A percentile compares a stretch with the other conserved stretches of the same genome.
Conservation (phyloP, 306 rosid genomes). For the Cicer pinnatifidum region DNA sequence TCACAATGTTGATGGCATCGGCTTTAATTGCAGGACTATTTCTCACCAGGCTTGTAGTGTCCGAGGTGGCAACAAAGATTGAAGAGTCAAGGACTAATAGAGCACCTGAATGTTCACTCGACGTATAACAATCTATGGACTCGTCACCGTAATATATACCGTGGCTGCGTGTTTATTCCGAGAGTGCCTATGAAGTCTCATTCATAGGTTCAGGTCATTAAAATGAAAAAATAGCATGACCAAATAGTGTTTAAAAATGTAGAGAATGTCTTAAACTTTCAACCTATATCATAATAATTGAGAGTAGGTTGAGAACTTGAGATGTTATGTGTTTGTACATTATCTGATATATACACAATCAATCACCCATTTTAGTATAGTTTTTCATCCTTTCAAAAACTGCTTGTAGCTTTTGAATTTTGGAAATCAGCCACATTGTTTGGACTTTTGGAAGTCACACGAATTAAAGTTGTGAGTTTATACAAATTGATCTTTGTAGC, state of each 20-base stretch:
- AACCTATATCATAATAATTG: slow-evolving; percentile 31
- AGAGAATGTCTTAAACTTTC: slow-evolving; percentile 45
- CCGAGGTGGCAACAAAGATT: slow-evolving; percentile 78
- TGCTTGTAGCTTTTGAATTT: slow-evolving; percentile 36
- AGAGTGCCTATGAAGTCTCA: slow-evolving; percentile 39
- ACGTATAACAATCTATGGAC: slow-evolving; percentile 47
- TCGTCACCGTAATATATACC: not conserved
- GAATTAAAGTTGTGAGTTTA: slow-evolving; percentile 36
- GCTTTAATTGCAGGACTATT: slow-evolving; percentile 90
- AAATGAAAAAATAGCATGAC: slow-evolving; percentile 31
- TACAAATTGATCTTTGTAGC: slow-evolving; percentile 40
- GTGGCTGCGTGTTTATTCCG: slow-evolving; percentile 26
- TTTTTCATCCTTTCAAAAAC: slow-evolving; percentile 35
- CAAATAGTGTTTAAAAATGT: slow-evolving; percentile 36
- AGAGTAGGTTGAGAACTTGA: slow-evolving; percentile 30
- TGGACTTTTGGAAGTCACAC: slow-evolving; percentile 42
- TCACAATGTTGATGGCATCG: slow-evolving; percentile 89
- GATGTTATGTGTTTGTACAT: slow-evolving; percentile 51
- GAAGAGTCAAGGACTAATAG: slow-evolving; percentile 64
- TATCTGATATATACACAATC: slow-evolving; percentile 7
- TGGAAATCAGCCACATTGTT: slow-evolving; percentile 37
- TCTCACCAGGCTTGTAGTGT: slow-evolving; percentile 78
- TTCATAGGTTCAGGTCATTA: slow-evolving; percentile 40
- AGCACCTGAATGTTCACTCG: slow-evolving; percentile 40
- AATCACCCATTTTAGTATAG: slow-evolving; percentile 30